Conservation (phyloP, 202 grass and related monocot species). For the Carex sylvatica region DNA sequence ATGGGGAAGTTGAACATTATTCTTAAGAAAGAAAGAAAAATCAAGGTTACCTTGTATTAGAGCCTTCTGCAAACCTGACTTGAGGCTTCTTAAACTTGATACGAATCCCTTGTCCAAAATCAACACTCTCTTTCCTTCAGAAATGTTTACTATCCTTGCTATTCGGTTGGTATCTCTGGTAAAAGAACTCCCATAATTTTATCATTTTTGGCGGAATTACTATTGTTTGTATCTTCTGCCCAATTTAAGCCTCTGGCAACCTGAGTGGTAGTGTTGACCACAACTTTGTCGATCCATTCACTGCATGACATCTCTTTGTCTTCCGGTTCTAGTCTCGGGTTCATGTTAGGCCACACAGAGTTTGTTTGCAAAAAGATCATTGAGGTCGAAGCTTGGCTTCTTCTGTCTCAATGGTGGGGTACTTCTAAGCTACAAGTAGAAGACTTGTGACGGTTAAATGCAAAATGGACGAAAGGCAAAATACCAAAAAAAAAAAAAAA, state of each 20-base stretch:
- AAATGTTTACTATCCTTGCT: slow-evolving; percentile 43
- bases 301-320: slow-evolving; percentile 66
- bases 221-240: slow-evolving; percentile 47
- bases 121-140: slow-evolving; percentile 49
- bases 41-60: slow-evolving; percentile 68
- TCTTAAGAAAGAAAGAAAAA: background rate
- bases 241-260: slow-evolving; percentile 49
- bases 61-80: slow-evolving; percentile 52
- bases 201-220: slow-evolving; percentile 15
- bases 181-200: slow-evolving; percentile 80
- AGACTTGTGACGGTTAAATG: background rate
- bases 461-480: background rate
- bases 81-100: slow-evolving; percentile 89
- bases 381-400: slow-evolving; percentile 90
- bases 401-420: slow-evolving; percentile 62
- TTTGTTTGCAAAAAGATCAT: slow-evolving; percentile 71
- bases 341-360: slow-evolving; percentile 65
- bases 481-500: background rate
- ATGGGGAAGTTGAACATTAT: slow-evolving; percentile 19
- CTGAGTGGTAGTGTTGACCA: slow-evolving; percentile 65
- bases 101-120: slow-evolving; percentile 86
- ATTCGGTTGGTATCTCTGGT: slow-evolving; percentile 64
- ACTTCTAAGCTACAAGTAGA: slow-evolving; percentile 50
- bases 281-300: slow-evolving; percentile 94
- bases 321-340: slow-evolving; percentile 58